Evolutionary conservation across 73 alveolate genomes (phyloP), one percentile per base, ranked within the genome.

Genomic region (Paramecium primaurelia): DNA sequence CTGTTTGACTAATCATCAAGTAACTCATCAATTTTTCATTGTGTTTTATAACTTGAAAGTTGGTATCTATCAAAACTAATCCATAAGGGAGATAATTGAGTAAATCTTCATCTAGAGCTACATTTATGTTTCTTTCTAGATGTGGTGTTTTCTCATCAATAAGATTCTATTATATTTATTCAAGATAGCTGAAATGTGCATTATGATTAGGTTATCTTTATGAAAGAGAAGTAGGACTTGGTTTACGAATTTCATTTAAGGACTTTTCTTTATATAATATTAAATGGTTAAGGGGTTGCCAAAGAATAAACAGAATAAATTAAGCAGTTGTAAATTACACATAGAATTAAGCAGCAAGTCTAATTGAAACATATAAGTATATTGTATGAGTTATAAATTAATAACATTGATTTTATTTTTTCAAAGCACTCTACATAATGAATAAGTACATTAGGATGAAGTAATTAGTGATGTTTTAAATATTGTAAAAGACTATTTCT

Each of bases 81-180:
- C 86, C 86, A 36, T 71, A 71, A 10, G 86, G 86, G 6, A 71
- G 59, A 37, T 58, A 71, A n/a, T 71, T 71, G 32, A 71, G 58
- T 71, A 71, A 6, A 7, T 71, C 86, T 16, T 71, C 86, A 11
- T 71, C 44, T 1, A 71, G 16, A 14, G 86, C 32, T 34, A 60
- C 38, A 6, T 60, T 60, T 0, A 60, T 60, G 47, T 60, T 60
- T 11, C 22, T 34, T 1, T 60, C 83, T 7, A 34, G 2, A 6
- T 30, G 38, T 11, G 83, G 83, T 2, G 47, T 60, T 25, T 60
- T 60, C 6, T 60, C 83, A 26, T 60, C 83, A 7, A 60, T 30
- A 3, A 60, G 44, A 34, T 60, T 60, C 9, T 60, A 60, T 26
- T 60, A 34, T 26, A 22, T 3, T 30, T 60, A 34, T 60, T 60